Percentiles rank a stretch among this genome's conserved stretches.
These are phyloP conservation scores for Cladophialophora immunda DNA, from an alignment of 2,329 filamentous ascomycete species.

Conservation along the genomic window DNA sequence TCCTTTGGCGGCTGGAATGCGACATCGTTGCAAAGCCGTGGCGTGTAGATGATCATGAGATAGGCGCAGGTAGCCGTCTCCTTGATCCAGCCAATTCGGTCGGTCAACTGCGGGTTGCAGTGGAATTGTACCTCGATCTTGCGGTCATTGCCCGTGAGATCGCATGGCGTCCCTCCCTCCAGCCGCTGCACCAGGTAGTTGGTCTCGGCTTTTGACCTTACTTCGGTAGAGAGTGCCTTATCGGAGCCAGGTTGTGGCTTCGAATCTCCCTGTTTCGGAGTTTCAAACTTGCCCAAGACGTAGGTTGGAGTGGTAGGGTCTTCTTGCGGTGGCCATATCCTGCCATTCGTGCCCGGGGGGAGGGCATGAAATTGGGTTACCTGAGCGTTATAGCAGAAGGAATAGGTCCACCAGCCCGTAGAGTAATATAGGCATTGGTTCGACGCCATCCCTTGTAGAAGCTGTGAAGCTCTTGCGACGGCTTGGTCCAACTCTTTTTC, in stretches of 20 bases:
- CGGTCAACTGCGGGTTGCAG: slow-evolving; percentile 77
- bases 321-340: slow-evolving; percentile 74
- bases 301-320: slow-evolving; percentile 81
- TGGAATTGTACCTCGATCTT: slow-evolving; percentile 83
- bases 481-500: slow-evolving; percentile 81
- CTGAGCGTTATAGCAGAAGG: slow-evolving; percentile 88
- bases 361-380: slow-evolving; percentile 91
- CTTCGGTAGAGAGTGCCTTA: slow-evolving; percentile 61
- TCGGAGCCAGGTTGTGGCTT: slow-evolving; percentile 44
- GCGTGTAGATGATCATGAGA: slow-evolving; percentile 90
- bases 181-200: slow-evolving; percentile 86
- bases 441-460: slow-evolving; percentile 79
- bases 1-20: slow-evolving; percentile 85
- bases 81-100: slow-evolving; percentile 91
- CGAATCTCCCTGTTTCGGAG: slow-evolving; percentile 39
- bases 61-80: slow-evolving; percentile 91
- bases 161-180: slow-evolving; percentile 81
- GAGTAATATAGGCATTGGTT: slow-evolving; percentile 79
- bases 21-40: slow-evolving; percentile 84
- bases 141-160: slow-evolving; percentile 81
- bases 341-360: slow-evolving; percentile 72
- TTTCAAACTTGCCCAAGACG: slow-evolving; percentile 71
- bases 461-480: slow-evolving; percentile 78
- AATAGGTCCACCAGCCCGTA: slow-evolving; percentile 95
- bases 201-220: slow-evolving; percentile 84